Base-by-base conservation (phyloP, 129 eudicot species). In the Scalesia atractyloides region DNA sequence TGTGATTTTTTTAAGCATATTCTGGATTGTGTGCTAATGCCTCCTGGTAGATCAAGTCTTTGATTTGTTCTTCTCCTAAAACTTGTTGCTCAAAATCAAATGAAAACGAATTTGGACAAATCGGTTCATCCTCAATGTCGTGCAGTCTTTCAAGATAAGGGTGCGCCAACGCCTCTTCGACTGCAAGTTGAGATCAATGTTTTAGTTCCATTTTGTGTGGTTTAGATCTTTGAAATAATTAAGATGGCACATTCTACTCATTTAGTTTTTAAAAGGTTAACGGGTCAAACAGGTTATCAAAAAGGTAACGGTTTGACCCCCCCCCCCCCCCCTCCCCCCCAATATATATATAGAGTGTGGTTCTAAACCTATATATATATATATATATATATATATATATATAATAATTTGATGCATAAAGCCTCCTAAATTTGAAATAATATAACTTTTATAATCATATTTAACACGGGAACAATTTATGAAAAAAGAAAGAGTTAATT, bases 1-100 rank as follows among this genome's bases (percentile, higher is more conserved):
- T 51, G 12, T 56, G 8, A n/a, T 44, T 18, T 48, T 30, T 69
- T 76, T 83, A 85, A 13, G 85, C 88, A 51, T 76, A 82, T 30
- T 70, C 77, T 1, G 96, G 92, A 73, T 92, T 92, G 64, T 87
- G 69, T 37, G 86, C 84, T 64, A 87, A 68, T 33, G 98, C 86
- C 72, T 92, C 96, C 70, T 87, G 87, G 82, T 83, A 89, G 15
- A 92, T 92, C 92, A 92, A 82, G n/a, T 92, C 95, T 78, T 89
- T 92, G 58, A 92, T 92, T 70, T 89, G 96, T 68, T 89, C 95
- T 78, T 92, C 98, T 68, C 90, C 82, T 72, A 87, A 66, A 64
- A 76, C 81, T 70, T 87, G 88, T 19, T 82, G 88, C 89, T 92
- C 98, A 69, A 92, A 92, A 61, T 92, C 98, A 52, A 89, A 92